phyloP scores from a whole-genome alignment of 306 rosid genomes.

The Urtica urens region DNA sequence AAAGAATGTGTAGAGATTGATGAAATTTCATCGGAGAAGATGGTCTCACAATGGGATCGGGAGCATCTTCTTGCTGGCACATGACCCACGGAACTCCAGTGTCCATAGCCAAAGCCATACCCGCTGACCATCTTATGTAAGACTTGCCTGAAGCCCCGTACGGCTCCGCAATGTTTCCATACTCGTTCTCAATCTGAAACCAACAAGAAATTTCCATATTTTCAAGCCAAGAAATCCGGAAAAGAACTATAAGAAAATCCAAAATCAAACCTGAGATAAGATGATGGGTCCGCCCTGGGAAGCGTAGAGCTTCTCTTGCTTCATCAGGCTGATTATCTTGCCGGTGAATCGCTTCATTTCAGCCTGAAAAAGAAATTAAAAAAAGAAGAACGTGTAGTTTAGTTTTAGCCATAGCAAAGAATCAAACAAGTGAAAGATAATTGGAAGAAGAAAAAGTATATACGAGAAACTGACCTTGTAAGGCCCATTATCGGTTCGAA shows the following conservation, averaged over 20 bases:
- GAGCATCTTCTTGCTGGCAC: conserved; percentile 91
- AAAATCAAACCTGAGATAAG: conserved; percentile 70
- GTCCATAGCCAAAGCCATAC: conserved; percentile 72
- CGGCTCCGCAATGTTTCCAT: conserved; percentile 39
- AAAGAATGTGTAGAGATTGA: background rate
- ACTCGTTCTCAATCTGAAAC: conserved; percentile 77
- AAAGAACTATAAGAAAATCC: background rate
- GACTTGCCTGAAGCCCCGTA: conserved; percentile 65
- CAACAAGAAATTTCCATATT: background rate
- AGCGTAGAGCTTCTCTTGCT: conserved; percentile 70
- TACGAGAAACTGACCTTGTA: conserved; percentile 44
- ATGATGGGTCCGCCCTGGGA: conserved; percentile 95
- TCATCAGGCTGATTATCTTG: conserved; percentile 78
- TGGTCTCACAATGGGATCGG: conserved; percentile 75
- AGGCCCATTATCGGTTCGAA: conserved; percentile 73
- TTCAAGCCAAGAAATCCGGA: background rate
- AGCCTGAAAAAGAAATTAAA: conserved; percentile 30
- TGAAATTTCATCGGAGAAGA: conserved; percentile 1
- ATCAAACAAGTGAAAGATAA: background rate
- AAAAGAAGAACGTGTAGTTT: too few relatives aligned
- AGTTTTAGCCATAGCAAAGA: background rate
- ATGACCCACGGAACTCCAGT: conserved; percentile 99
- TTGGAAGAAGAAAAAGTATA: too few relatives aligned
- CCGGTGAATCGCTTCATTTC: conserved; percentile 82
- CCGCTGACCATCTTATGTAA: conserved; percentile 78